These are phyloP conservation scores for Alternaria burnsii DNA, from an alignment of 2,329 filamentous ascomycete genomes.

Conservation along the genomic window DNA sequence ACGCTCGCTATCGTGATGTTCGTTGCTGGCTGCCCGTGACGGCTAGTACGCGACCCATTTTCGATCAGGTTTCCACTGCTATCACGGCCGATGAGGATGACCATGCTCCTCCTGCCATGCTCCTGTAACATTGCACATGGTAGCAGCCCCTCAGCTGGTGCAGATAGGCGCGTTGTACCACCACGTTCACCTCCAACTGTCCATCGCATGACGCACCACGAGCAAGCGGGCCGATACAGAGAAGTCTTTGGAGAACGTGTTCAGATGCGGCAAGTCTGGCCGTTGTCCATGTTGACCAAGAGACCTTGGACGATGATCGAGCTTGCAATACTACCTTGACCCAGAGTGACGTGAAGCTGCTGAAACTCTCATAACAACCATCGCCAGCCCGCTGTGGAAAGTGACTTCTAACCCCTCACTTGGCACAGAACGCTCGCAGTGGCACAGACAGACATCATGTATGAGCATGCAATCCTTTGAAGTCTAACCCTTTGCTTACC, in stretches of 20 bases:
- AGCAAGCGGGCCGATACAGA: conserved; percentile 16
- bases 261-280: conserved; percentile 30
- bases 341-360: conserved; percentile 33
- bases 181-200: conserved; percentile 38
- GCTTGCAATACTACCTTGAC: conserved; percentile 21
- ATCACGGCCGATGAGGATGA: conserved; percentile 3
- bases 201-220: conserved; percentile 36
- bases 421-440: neutral
- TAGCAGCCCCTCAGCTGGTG: conserved; percentile 19
- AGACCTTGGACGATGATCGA: conserved; percentile 28
- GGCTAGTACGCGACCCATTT: conserved; percentile 7
- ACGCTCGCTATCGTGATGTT: neutral
- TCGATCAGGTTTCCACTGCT: conserved; percentile 10
- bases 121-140: conserved; percentile 35
- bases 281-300: conserved; percentile 37
- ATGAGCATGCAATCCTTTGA: conserved; percentile 36
- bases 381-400: conserved; percentile 10
- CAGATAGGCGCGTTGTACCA: conserved; percentile 42
- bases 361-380: conserved; percentile 28
- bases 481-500: conserved; percentile 37
- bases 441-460: conserved; percentile 36
- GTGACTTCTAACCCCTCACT: conserved; percentile 3
- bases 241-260: conserved; percentile 15
- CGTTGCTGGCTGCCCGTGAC: neutral
- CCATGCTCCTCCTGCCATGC: conserved; percentile 27